Conservation (phyloP, 345 rosid species). For the Murraya koenigii region DNA sequence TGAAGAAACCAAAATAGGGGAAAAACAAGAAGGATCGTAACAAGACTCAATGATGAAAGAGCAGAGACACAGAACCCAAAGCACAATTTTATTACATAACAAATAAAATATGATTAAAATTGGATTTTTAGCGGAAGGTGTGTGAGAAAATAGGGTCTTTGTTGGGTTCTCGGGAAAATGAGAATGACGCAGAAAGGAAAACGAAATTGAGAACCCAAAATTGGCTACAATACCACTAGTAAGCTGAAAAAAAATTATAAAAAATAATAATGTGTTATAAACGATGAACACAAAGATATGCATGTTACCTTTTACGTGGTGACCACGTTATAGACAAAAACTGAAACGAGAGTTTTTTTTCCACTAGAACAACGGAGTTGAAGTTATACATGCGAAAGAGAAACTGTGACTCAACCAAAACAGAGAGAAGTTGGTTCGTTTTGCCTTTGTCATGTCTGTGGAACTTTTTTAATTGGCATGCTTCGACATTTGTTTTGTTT, state of each 20-base stretch:
- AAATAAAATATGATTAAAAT: neutral
- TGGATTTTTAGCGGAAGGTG: neutral
- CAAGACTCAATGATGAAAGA: neutral
- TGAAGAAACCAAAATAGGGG: conserved; percentile 2
- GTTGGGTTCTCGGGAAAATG: neutral
- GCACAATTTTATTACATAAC: neutral
- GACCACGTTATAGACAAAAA: neutral
- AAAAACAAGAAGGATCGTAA: neutral
- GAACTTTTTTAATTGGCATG: neutral
- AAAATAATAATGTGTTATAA: neutral
- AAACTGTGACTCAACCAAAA: neutral
- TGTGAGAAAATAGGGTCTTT: neutral
- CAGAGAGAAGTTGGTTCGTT: neutral
- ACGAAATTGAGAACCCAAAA: neutral
- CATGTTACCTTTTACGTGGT: neutral
- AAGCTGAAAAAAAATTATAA: neutral
- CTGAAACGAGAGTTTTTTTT: neutral
- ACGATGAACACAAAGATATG: neutral
- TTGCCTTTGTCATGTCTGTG: no score
- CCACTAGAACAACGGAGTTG: neutral
- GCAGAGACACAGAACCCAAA: neutral
- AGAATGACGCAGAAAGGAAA: neutral
- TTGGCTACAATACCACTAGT: neutral
- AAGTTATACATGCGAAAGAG: neutral
- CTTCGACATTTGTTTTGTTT: no score